Conservation (phyloP, 768 basidiomycete genomes). For the Russula brevipes region DNA sequence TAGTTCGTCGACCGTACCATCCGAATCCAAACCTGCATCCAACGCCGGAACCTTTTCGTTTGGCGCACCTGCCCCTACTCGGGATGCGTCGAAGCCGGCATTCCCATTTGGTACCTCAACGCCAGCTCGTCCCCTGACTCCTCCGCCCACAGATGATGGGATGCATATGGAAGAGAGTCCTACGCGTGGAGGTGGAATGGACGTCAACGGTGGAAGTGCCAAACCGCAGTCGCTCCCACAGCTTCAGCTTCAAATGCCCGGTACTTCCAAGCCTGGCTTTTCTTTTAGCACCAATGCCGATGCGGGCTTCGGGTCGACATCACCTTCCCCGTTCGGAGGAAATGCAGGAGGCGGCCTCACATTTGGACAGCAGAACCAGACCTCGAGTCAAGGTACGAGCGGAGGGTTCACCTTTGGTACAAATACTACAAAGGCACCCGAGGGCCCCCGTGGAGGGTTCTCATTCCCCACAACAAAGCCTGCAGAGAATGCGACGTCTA, state of each 20-base stretch:
- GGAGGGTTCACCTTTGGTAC: slow-evolving; percentile 45
- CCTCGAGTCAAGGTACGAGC: slow-evolving; percentile 30
- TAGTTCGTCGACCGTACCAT: slow-evolving; percentile 27
- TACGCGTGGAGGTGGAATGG: slow-evolving; percentile 41
- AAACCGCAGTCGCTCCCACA: slow-evolving; percentile 21
- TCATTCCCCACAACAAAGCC: slow-evolving; percentile 21
- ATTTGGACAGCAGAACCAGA: slow-evolving; percentile 37
- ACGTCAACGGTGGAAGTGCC: slow-evolving; percentile 35
- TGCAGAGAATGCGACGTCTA: slow-evolving; percentile 8
- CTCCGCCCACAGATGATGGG: slow-evolving; percentile 62
- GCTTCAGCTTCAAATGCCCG: slow-evolving; percentile 21
- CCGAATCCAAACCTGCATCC: slow-evolving; percentile 8
- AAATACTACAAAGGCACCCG: slow-evolving; percentile 33
- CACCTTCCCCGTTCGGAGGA: slow-evolving; percentile 21
- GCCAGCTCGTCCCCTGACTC: slow-evolving; percentile 51
- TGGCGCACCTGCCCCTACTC: slow-evolving; percentile 33
- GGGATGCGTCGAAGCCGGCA: slow-evolving; percentile 35
- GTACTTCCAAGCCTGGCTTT: slow-evolving; percentile 16
- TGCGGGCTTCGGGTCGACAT: slow-evolving; percentile 12
- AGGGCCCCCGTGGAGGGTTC: slow-evolving; percentile 36
- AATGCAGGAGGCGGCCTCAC: slow-evolving; percentile 33
- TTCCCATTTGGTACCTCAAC: slow-evolving; percentile 49
- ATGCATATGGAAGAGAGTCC: slow-evolving; percentile 82
- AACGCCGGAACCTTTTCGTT: slow-evolving; percentile 41
- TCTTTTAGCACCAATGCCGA: slow-evolving; percentile 12